Evolutionary conservation across 1,284 basidiomycete genomes (phyloP), one percentile per base, ranked within the genome.

Genomic region (Leccinum griseonigrum): DNA sequence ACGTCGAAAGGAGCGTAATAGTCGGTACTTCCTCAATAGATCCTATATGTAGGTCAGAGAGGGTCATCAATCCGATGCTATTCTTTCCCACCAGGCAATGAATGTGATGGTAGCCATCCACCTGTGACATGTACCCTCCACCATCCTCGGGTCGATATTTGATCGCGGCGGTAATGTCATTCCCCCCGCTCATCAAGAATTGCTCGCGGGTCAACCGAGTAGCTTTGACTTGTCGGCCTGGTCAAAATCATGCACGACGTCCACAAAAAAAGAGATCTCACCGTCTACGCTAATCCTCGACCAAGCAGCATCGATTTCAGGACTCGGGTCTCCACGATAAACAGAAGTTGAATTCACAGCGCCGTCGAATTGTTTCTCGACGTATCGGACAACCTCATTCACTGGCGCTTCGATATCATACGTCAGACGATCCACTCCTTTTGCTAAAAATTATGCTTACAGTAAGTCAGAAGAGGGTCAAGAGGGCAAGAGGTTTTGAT

Each of bases 341-440:
- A 55, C 3, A 6, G 26, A 38, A 5, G 54, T 56, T 7, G 46
- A 50, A 9, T 60, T 38, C 31, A 56, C 1, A 6, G 16, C n/a
- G 38, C 54, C 54, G n/a, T 60, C 46, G 18, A 56, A 60, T 36
- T 29, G 32, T 56, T 60, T 60, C 34, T 60, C 58, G n/a, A 51
- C 18, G 13, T 56, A 60, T 31, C 8, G 22, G 10, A 60, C 46
- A 10, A 34, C 54, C 55, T 59, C 58, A 2, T 31, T 59, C 22
- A 38, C 58, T 2, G 58, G 54, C 7, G 53, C 58, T 59, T 8
- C n/a, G 3, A 31, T 28, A 9, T 10, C 4, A 18, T 29, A 9
- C 6, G 11, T 48, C 10, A 50, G 31, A 11, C 0, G 3, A 9
- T 38, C 3, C 5, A 10, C 2, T 7, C 11, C 31, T 0, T 36